Percentiles rank a stretch among this genome's conserved stretches.
Conservation (phyloP, 1,284 basidiomycete species). For the Ganoderma lingzhi region DNA sequence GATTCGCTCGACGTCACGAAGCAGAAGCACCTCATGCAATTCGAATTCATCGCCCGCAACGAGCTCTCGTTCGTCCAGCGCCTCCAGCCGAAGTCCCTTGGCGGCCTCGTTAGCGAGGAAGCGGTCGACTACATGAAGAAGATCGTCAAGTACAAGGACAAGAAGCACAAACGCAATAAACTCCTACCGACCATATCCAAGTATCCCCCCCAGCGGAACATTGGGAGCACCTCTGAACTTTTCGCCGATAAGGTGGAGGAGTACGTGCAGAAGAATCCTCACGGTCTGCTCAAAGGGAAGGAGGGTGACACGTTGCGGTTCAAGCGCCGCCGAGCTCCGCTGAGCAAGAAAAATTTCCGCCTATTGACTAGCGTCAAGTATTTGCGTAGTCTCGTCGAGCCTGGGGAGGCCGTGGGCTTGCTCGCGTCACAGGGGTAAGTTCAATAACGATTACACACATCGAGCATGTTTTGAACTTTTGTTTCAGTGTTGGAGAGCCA, state of each 20-base stretch:
- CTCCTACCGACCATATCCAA: slow-evolving; percentile 81
- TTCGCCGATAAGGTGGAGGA: slow-evolving; percentile 87
- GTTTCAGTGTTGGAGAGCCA: slow-evolving; percentile 90
- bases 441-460: slow-evolving; percentile 10
- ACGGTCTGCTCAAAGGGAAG: slow-evolving; percentile 75
- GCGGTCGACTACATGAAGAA: slow-evolving; percentile 90
- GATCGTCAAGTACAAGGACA: slow-evolving; percentile 77
- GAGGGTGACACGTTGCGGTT: slow-evolving; percentile 50
- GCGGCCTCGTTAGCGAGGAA: slow-evolving; percentile 66
- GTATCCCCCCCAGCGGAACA: slow-evolving; percentile 82
- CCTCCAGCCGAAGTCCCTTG: slow-evolving; percentile 72
- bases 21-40: slow-evolving; percentile 91
- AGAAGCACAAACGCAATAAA: slow-evolving; percentile 61
- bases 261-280: slow-evolving; percentile 85
- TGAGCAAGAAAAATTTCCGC: slow-evolving; percentile 73
- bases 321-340: slow-evolving; percentile 55
- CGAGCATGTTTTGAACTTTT: slow-evolving; percentile 19
- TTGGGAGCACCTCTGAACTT: slow-evolving; percentile 94
- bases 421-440: slow-evolving; percentile 96
- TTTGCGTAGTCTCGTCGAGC: slow-evolving; percentile 93
- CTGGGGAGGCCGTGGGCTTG: slow-evolving; percentile 97
- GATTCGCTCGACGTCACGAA: slow-evolving; percentile 97
- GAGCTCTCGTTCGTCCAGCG: slow-evolving; percentile 82
- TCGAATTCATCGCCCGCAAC: slow-evolving; percentile 95
- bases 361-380: slow-evolving; percentile 91